Conservation (phyloP, 2,329 filamentous ascomycete species). For the Akanthomyces dipterigenus region DNA sequence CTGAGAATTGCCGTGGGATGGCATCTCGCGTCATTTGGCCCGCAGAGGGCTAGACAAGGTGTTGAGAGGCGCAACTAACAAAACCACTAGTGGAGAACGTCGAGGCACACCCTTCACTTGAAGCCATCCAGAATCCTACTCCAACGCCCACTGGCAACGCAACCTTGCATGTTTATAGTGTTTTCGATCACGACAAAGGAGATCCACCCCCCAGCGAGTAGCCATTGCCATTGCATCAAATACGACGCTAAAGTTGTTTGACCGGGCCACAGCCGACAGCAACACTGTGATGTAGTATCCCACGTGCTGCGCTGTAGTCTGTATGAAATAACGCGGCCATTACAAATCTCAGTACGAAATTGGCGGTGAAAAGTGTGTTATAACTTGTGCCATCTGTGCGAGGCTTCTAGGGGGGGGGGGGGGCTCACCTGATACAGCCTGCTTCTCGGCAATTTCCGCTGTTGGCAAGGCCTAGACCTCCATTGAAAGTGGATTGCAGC, state of each 20-base stretch:
- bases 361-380: neutral
- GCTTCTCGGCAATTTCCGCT: slow-evolving; percentile 1
- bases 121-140: neutral
- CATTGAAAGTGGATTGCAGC: neutral
- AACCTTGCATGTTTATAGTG: neutral
- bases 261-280: neutral
- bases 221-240: neutral
- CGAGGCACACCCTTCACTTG: neutral
- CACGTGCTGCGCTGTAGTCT: too few relatives aligned
- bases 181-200: too few relatives aligned
- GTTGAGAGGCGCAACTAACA: neutral
- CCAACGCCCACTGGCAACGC: neutral
- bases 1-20: neutral
- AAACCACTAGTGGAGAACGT: too few relatives aligned
- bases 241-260: too few relatives aligned
- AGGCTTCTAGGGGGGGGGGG: neutral
- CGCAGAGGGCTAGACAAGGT: neutral
- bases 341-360: neutral
- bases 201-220: too few relatives aligned
- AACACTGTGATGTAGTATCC: neutral
- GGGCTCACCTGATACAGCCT: neutral
- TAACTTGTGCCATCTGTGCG: neutral
- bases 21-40: neutral
- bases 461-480: neutral
- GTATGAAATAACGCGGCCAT: neutral